Conservation (phyloP, 352 stramenopile genomes). For the Globisporangium perplexum region DNA sequence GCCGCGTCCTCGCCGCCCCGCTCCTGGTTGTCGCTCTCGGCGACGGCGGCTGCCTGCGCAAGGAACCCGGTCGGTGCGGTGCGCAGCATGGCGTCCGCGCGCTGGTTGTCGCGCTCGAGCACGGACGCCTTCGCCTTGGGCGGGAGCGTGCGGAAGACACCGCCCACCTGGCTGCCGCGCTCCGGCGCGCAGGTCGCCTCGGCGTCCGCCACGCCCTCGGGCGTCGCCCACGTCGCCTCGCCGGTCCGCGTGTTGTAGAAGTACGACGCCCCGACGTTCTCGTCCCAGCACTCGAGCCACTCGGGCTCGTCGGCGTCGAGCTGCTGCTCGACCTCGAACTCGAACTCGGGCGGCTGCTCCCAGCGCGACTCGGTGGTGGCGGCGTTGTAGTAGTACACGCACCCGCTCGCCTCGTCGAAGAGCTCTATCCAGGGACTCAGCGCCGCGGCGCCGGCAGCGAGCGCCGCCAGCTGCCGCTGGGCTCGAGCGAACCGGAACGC, state of each 20-base stretch:
- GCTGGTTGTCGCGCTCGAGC: not conserved
- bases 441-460: constrained; percentile 22
- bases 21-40: not conserved
- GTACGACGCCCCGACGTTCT: constrained; percentile 54
- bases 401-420: constrained; percentile 59
- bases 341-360: constrained; percentile 17
- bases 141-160: constrained; percentile 13
- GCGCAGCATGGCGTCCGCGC: constrained; percentile 11
- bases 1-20: not conserved
- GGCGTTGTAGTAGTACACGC: constrained; percentile 65
- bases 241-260: constrained; percentile 68
- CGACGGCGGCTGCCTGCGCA: not conserved
- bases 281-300: constrained; percentile 75
- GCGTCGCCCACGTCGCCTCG: constrained; percentile 60
- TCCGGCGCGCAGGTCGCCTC: constrained; percentile 1
- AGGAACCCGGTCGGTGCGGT: not conserved
- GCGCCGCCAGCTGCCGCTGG: constrained; percentile 29
- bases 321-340: not conserved
- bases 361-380: constrained; percentile 45
- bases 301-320: constrained; percentile 18
- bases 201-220: constrained; percentile 12
- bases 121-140: constrained; percentile 7
- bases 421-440: constrained; percentile 53
- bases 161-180: constrained; percentile 1
- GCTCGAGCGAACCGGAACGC: constrained; percentile 43